Percentiles rank a stretch among this genome's conserved stretches.
phyloP scores from a whole-genome alignment of 2,329 filamentous ascomycete genomes.

The Aspergillus sp. region DNA sequence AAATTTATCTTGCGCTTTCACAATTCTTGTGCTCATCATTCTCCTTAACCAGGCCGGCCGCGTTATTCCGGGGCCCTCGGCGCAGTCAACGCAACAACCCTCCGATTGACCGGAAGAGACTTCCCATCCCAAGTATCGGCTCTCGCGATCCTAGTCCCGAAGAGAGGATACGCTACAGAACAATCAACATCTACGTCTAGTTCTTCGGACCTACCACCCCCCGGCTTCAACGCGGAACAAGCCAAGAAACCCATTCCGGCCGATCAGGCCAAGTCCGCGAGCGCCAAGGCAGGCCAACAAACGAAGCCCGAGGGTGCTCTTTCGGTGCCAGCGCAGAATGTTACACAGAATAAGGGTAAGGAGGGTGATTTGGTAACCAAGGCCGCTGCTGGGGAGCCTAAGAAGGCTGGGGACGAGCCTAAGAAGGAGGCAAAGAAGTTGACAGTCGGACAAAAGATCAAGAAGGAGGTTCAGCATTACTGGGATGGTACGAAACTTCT shows the following conservation, averaged over 20 bases:
- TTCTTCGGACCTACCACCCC: constrained; percentile 64
- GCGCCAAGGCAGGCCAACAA: constrained; percentile 34
- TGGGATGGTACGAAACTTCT: constrained; percentile 98
- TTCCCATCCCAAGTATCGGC: constrained; percentile 55
- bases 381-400: constrained; percentile 50
- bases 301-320: constrained; percentile 40
- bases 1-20: neutral
- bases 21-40: neutral
- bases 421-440: constrained; percentile 80
- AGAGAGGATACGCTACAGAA: constrained; percentile 56
- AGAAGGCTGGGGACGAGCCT: constrained; percentile 58
- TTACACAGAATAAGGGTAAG: constrained; percentile 48
- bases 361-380: constrained; percentile 66
- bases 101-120: constrained; percentile 32
- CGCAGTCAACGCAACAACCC: constrained; percentile 31
- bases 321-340: constrained; percentile 47
- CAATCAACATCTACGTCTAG: constrained; percentile 50
- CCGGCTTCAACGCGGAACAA: constrained; percentile 85
- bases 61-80: constrained; percentile 33
- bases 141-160: constrained; percentile 58
- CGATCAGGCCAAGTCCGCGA: constrained; percentile 41
- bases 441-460: constrained; percentile 87
- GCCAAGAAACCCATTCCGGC: constrained; percentile 79
- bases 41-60: constrained; percentile 27
- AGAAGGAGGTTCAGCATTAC: constrained; percentile 90